phyloP scores from a whole-genome alignment of 2,329 filamentous ascomycete species.

The Pezicula neosporulosa region DNA sequence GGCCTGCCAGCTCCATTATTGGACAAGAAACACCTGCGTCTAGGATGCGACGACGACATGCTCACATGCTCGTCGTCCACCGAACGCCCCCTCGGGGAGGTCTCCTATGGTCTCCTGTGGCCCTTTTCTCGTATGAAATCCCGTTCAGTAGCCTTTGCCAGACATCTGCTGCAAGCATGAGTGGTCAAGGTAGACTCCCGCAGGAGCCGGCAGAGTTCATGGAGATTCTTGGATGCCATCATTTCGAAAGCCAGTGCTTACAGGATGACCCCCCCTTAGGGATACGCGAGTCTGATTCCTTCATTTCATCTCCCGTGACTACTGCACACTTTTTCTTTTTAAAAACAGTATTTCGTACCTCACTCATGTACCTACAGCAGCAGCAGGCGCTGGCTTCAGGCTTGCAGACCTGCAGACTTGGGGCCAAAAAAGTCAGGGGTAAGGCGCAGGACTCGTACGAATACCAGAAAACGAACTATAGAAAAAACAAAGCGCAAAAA shows the following conservation, averaged over 20 bases:
- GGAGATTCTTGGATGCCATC: constrained; percentile 1
- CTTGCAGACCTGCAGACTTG: too few species aligned
- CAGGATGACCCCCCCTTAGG: neutral
- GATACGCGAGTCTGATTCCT: neutral
- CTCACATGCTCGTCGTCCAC: neutral
- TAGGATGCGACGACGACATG: constrained; percentile 5
- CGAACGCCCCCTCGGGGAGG: neutral
- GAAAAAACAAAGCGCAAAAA: too few species aligned
- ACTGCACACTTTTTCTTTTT: too few species aligned
- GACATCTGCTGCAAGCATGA: neutral
- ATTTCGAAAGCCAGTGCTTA: neutral
- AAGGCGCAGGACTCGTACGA: too few species aligned
- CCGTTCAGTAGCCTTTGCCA: neutral
- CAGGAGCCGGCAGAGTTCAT: neutral
- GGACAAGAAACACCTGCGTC: neutral
- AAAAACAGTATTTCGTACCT: too few species aligned
- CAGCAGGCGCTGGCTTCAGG: too few species aligned
- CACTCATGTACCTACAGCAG: too few species aligned
- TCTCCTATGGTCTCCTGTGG: too few species aligned
- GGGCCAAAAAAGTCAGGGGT: too few species aligned
- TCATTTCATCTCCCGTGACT: too few species aligned
- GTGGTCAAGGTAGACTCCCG: neutral
- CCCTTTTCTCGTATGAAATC: too few species aligned
- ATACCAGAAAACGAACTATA: too few species aligned
- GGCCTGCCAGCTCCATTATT: neutral